Evolutionary conservation across 2,329 filamentous ascomycete genomes (phyloP), one percentile per base, ranked within the genome.

Genomic region (Hypoxylon sp.): DNA sequence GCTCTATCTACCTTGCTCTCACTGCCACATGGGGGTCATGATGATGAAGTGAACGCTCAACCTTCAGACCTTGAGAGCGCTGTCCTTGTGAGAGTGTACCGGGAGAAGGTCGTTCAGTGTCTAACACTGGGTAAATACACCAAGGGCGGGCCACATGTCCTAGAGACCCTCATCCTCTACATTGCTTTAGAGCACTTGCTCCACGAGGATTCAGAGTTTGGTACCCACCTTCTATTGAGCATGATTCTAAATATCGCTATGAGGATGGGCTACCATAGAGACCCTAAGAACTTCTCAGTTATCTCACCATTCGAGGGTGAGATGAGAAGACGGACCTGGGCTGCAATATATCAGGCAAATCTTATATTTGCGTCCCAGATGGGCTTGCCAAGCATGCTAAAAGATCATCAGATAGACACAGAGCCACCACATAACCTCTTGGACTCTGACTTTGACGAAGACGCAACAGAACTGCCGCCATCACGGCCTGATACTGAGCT

Each of bases 301-400:
- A 80, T 85, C 26, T 78, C 79, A 0, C 74, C 77, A 0, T 83
- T 85, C 37, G 68, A 80, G 0, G 78, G 79, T 2, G 83, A 85
- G 69, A 85, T 86, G 82, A 77, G 84, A 19, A 76, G 82, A 31
- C 76, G 83, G 1, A 70, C 81, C 0, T 86, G 84, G 83, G 75
- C 79, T 5, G 75, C 79, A 0, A 72, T 84, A 3, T 73, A 79
- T 14, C 78, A 82, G 58, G 73, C 82, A 2, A 84, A 86, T 48
- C 73, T 83, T 2, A 70, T 81, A 0, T 78, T 84, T 3, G 83
- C 82, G 0, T 79, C 81, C 11, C 83, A 85, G 53, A 78, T 85
- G 63, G 84, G 84, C 1, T 71, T 86, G 19, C 84, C 84, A 0
- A 78, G 80, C 1, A 80, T 84, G 73, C 78, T 85, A 10, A 78